A percentile compares a stretch with the other conserved stretches of the same genome.
Evolutionary conservation across 371 early-diverging fungal species (phyloP).

Genomic region (Mucor piriformis): DNA sequence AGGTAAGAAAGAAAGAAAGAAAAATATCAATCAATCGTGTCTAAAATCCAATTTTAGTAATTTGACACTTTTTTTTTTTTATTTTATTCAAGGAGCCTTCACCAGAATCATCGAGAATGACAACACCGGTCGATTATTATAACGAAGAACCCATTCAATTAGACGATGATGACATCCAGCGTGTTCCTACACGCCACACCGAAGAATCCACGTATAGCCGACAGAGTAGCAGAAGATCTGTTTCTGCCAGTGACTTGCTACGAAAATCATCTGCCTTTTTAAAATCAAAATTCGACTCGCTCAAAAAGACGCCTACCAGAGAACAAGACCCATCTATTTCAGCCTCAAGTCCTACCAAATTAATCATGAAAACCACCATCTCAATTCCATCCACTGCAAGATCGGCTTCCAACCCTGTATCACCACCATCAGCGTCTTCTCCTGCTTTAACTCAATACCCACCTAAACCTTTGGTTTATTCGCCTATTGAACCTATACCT

Average conservation of each 20-base stretch:
- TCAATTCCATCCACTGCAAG: constrained; percentile 24
- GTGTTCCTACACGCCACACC: background rate
- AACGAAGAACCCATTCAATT: constrained; percentile 13
- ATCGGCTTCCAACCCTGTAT: constrained; percentile 6
- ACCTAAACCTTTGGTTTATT: constrained; percentile 46
- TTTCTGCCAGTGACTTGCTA: constrained; percentile 45
- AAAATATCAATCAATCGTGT: constrained; percentile 11
- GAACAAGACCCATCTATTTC: too few relatives aligned
- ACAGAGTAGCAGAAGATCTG: constrained; percentile 6
- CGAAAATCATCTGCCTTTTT: constrained; percentile 49
- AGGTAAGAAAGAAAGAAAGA: constrained; percentile 20
- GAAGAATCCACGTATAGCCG: background rate
- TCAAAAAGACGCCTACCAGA: too few relatives aligned
- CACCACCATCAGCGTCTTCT: constrained; percentile 5
- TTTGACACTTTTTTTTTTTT: constrained; percentile 21
- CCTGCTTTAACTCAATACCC: constrained; percentile 51
- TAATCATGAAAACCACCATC: constrained; percentile 50
- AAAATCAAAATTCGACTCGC: constrained; percentile 41
- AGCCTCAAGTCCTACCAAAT: constrained; percentile 25
- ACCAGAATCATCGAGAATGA: constrained; percentile 20
- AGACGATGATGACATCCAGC: constrained; percentile 4
- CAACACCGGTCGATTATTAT: constrained; percentile 7
- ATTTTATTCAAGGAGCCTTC: constrained; percentile 16
- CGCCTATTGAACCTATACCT: constrained; percentile 43
- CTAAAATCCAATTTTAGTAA: constrained; percentile 23